phyloP scores from a whole-genome alignment of 1,139 yeast genomes.

The Williopsis jadinii region DNA sequence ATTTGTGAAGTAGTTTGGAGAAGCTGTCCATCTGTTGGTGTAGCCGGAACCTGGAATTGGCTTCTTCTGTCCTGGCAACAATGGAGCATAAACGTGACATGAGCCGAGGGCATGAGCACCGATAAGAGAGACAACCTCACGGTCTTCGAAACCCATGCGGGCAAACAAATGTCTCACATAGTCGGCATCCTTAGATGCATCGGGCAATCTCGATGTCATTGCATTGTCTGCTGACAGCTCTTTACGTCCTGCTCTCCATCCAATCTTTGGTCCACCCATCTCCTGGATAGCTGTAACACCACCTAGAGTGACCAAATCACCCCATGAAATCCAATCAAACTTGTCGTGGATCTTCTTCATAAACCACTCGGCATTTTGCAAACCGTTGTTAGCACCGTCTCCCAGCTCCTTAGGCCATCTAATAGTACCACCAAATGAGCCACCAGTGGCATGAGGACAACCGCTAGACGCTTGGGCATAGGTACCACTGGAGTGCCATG shows the following conservation, averaged over 20 bases:
- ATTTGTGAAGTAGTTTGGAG: constrained; percentile 77
- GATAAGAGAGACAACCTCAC: constrained; percentile 77
- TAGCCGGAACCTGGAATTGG: constrained; percentile 47
- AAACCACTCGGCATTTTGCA: constrained; percentile 59
- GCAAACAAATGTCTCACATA: constrained; percentile 63
- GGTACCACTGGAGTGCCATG: constrained; percentile 77
- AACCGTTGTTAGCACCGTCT: constrained; percentile 74
- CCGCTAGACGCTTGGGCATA: constrained; percentile 43
- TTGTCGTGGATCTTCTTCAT: constrained; percentile 50
- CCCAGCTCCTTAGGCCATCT: constrained; percentile 55
- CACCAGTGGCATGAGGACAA: constrained; percentile 42
- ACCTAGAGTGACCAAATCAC: constrained; percentile 83
- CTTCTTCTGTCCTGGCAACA: constrained; percentile 21
- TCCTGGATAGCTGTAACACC: constrained; percentile 88
- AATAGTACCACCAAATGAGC: constrained; percentile 84
- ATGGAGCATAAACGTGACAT: constrained; percentile 49
- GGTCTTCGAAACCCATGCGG: constrained; percentile 73
- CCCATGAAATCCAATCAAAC: constrained; percentile 76
- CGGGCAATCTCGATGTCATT: constrained; percentile 77
- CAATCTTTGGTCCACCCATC: constrained; percentile 76
- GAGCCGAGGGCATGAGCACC: constrained; percentile 87
- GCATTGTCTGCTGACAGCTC: constrained; percentile 40
- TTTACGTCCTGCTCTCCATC: constrained; percentile 81
- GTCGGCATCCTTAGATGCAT: constrained; percentile 61
- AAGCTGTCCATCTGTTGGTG: constrained; percentile 95